These are phyloP conservation scores for Bruguiera sexangula DNA, from an alignment of 345 rosid genomes.

Conservation along the genomic window DNA sequence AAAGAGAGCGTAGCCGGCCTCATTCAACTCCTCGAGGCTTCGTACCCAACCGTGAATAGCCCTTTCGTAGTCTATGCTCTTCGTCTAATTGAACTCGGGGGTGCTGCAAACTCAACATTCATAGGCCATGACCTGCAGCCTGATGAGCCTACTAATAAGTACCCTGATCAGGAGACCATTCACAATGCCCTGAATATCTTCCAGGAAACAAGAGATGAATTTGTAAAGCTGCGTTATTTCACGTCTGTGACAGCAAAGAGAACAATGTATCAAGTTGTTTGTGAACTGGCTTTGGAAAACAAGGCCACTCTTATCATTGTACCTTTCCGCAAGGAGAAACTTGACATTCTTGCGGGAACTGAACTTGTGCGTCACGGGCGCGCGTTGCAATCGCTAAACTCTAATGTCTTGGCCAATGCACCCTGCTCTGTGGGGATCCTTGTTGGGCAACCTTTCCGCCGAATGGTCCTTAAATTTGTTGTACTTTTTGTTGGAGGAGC, in stretches of 20 bases:
- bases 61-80: constrained; percentile 51
- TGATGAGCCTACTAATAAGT: background rate
- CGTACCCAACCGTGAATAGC: constrained; percentile 40
- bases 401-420: constrained; percentile 48
- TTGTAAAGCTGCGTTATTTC: constrained; percentile 39
- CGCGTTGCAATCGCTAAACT: constrained; percentile 28
- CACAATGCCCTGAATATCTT: constrained; percentile 42
- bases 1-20: constrained; percentile 39
- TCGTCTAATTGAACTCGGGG: constrained; percentile 51
- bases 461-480: constrained; percentile 19
- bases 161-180: constrained; percentile 19
- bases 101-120: constrained; percentile 46
- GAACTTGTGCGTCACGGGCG: constrained; percentile 21
- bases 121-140: background rate
- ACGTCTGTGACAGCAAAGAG: constrained; percentile 46
- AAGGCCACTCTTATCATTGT: constrained; percentile 54
- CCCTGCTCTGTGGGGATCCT: constrained; percentile 79
- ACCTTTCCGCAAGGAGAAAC: constrained; percentile 45
- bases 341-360: constrained; percentile 19
- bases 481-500: constrained; percentile 76
- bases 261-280: constrained; percentile 70
- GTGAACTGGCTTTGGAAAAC: constrained; percentile 53
- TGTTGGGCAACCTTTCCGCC: constrained; percentile 1
- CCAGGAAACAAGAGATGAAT: constrained; percentile 28
- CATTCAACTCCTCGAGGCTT: constrained; percentile 52